Evolutionary conservation across 108 stramenopile species (phyloP).

Genomic region (Skeletonema menzelii): DNA sequence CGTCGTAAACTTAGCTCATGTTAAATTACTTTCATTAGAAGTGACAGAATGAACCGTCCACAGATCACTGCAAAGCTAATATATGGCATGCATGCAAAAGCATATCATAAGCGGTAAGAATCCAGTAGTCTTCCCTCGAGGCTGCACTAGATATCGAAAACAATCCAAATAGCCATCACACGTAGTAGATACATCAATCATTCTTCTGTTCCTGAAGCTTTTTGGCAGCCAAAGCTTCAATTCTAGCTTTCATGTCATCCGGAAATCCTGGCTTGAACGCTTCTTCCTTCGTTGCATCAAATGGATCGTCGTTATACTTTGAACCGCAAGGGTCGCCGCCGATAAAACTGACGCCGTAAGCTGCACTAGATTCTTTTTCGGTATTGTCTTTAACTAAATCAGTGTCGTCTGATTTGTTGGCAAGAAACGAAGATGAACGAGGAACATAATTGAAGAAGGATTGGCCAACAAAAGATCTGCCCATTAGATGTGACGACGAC

Average conservation of each 20-base stretch:
- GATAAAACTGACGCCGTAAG: conserved; percentile 42
- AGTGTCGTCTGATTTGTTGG: not conserved
- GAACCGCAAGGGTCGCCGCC: conserved; percentile 67
- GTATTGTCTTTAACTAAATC: not conserved
- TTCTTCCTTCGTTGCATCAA: conserved; percentile 28
- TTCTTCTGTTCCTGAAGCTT: conserved; percentile 17
- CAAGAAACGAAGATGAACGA: not conserved
- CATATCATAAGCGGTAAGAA: too few species aligned
- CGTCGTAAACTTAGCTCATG: too few species aligned
- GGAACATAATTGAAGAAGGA: not conserved
- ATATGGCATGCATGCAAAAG: too few species aligned
- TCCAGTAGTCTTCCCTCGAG: too few species aligned
- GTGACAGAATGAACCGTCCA: too few species aligned
- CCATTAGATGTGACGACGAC: not conserved
- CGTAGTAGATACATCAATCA: not conserved
- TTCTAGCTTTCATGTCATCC: conserved; percentile 60
- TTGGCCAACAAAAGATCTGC: not conserved
- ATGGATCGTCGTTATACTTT: conserved; percentile 58
- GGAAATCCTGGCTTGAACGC: conserved; percentile 49
- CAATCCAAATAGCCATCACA: too few species aligned
- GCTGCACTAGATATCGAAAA: too few species aligned
- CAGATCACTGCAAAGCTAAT: too few species aligned
- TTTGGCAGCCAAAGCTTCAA: conserved; percentile 45
- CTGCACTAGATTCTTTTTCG: not conserved
- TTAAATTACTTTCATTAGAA: too few species aligned